These are phyloP conservation scores for Leccinum obscurum DNA, from an alignment of 768 basidiomycete genomes.

Conservation along the genomic window DNA sequence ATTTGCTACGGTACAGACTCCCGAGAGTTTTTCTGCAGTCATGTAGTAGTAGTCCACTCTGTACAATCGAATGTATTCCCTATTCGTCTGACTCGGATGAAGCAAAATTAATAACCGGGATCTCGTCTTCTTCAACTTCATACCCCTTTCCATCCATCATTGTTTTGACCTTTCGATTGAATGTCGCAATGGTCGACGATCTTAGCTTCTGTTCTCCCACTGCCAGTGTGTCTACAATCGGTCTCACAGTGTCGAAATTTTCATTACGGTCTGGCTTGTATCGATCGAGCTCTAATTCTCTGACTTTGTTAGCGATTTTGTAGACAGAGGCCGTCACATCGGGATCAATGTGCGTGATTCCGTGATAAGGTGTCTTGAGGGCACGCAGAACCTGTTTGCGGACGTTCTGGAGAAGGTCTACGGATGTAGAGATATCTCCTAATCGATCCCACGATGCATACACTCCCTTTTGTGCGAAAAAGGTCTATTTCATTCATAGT, in stretches of 20 bases:
- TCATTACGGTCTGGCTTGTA: conserved; percentile 5
- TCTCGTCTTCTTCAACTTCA: background rate
- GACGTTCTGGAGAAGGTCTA: conserved; percentile 28
- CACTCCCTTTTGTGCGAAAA: conserved; percentile 33
- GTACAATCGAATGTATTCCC: background rate
- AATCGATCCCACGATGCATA: conserved; percentile 34
- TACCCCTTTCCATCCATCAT: background rate
- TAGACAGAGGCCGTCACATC: conserved; percentile 22
- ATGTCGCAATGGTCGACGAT: background rate
- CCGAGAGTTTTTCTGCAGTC: background rate
- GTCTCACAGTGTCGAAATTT: background rate
- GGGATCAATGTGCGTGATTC: conserved; percentile 23
- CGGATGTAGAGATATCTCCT: conserved; percentile 31
- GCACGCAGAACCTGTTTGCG: conserved; percentile 29
- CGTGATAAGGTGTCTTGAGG: conserved; percentile 26
- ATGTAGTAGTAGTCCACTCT: background rate
- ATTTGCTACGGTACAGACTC: background rate
- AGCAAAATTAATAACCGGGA: background rate
- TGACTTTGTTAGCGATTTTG: conserved; percentile 19
- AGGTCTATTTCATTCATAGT: conserved; percentile 12
- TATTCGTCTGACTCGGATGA: background rate
- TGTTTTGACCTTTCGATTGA: background rate
- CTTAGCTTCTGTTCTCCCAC: background rate
- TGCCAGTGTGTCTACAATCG: background rate
- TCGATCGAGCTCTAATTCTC: background rate